Percentiles rank a stretch among this genome's conserved stretches.
These are phyloP conservation scores for Camelina laxa DNA, from an alignment of 345 rosid genomes.

Conservation along the genomic window DNA sequence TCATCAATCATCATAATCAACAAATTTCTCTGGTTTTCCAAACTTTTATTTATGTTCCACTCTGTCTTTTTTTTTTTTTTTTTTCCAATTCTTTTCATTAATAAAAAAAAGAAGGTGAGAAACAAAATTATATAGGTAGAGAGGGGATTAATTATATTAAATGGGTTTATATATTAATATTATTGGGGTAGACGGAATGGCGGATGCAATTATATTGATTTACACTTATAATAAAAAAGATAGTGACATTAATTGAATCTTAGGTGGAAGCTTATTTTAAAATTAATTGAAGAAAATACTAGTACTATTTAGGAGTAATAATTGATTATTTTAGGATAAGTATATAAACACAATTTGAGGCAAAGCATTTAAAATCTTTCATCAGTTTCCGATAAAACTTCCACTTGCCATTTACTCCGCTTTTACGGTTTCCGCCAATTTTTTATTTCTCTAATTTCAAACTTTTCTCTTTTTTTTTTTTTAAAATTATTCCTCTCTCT, in stretches of 20 bases:
- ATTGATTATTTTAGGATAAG: conserved; percentile 14
- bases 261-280: conserved; percentile 34
- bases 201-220: conserved; percentile 34
- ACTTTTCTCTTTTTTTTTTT: conserved; percentile 24
- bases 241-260: conserved; percentile 33
- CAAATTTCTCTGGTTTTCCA: background rate
- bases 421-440: conserved; percentile 41
- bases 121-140: background rate
- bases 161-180: background rate
- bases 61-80: background rate
- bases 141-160: conserved; percentile 5
- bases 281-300: conserved; percentile 1
- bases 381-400: conserved; percentile 9
- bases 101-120: background rate
- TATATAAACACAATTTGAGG: no score
- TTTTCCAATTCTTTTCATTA: no score
- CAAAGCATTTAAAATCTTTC: no score
- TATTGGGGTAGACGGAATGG: conserved; percentile 12
- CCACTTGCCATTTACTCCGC: conserved; percentile 45
- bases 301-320: conserved; percentile 18
- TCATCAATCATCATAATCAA: background rate
- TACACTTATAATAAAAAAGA: background rate
- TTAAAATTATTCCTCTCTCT: background rate
- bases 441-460: conserved; percentile 28
- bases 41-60: background rate